A percentile compares a stretch with the other conserved stretches of the same genome.
These are phyloP conservation scores for Yamadazyma philogaea DNA, from an alignment of 805 yeast genomes.

Conservation along the genomic window DNA sequence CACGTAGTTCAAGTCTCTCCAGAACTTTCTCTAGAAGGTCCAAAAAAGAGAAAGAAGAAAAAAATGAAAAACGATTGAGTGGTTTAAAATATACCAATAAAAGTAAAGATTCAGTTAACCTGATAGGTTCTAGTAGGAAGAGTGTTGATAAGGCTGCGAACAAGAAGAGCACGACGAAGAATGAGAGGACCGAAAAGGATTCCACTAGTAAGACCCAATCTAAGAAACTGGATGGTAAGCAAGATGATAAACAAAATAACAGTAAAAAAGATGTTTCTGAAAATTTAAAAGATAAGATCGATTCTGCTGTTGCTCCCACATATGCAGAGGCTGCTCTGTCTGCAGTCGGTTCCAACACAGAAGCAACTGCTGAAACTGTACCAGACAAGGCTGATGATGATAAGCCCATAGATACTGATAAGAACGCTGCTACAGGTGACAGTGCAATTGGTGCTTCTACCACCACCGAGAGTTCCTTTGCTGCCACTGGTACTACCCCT, in stretches of 20 bases:
- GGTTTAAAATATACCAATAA: slow-evolving; percentile 12
- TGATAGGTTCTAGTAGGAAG: slow-evolving; percentile 6
- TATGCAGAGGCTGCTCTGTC: not conserved
- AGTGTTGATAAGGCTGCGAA: slow-evolving; percentile 1
- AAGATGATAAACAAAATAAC: not conserved
- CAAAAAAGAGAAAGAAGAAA: slow-evolving; percentile 11
- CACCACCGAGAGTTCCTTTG: too few relatives aligned
- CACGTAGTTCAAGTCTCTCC: slow-evolving; percentile 7
- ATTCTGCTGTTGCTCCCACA: not conserved
- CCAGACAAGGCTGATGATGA: not conserved
- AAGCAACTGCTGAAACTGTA: not conserved
- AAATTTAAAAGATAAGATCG: not conserved
- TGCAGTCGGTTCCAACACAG: not conserved
- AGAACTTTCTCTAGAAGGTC: slow-evolving; percentile 8
- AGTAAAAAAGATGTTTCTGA: not conserved
- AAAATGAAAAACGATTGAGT: slow-evolving; percentile 17
- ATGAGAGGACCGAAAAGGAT: not conserved
- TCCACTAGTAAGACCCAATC: not conserved
- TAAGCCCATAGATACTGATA: not conserved
- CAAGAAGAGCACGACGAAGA: not conserved
- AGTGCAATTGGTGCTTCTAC: slow-evolving; percentile 1
- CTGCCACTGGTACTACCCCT: not conserved
- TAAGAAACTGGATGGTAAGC: not conserved
- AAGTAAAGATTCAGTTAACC: slow-evolving; percentile 10
- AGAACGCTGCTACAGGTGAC: not conserved